These are phyloP conservation scores for Pistacia integerrima DNA, from an alignment of 345 rosid genomes.

Conservation along the genomic window DNA sequence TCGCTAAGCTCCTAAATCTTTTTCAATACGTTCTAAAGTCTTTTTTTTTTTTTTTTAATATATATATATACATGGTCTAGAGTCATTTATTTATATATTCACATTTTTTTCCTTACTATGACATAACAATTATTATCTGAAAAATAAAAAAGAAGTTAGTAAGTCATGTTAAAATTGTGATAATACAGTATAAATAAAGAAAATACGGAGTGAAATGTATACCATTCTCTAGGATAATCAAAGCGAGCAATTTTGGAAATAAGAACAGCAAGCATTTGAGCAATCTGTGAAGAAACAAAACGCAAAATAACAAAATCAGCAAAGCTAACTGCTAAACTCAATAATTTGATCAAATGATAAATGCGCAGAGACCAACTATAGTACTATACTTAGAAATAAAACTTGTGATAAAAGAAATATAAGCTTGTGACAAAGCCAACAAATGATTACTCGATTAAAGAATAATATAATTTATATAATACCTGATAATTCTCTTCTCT, in stretches of 20 bases:
- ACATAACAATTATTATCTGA: neutral
- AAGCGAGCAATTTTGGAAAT: slow-evolving; percentile 90
- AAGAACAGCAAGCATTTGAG: slow-evolving; percentile 81
- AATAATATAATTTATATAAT: slow-evolving; percentile 12
- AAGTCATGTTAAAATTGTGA: neutral
- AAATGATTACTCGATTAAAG: neutral
- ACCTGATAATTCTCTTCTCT: slow-evolving; percentile 92
- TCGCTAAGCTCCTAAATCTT: too few species aligned
- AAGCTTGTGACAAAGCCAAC: neutral
- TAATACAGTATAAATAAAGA: neutral
- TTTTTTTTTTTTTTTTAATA: too few species aligned
- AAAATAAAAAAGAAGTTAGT: too few species aligned
- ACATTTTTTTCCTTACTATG: neutral
- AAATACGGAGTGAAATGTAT: slow-evolving; percentile 5
- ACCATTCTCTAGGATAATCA: slow-evolving; percentile 98
- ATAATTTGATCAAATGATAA: slow-evolving; percentile 9
- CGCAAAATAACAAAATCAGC: slow-evolving; percentile 14
- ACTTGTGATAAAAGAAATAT: neutral
- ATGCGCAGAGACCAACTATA: neutral
- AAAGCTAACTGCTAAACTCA: neutral
- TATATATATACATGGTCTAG: too few species aligned
- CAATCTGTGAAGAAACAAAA: slow-evolving; percentile 53
- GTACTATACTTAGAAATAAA: neutral
- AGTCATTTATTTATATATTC: too few species aligned
- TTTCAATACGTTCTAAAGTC: too few species aligned